Conservation (phyloP, 306 rosid genomes). For the Castanea crenata region DNA sequence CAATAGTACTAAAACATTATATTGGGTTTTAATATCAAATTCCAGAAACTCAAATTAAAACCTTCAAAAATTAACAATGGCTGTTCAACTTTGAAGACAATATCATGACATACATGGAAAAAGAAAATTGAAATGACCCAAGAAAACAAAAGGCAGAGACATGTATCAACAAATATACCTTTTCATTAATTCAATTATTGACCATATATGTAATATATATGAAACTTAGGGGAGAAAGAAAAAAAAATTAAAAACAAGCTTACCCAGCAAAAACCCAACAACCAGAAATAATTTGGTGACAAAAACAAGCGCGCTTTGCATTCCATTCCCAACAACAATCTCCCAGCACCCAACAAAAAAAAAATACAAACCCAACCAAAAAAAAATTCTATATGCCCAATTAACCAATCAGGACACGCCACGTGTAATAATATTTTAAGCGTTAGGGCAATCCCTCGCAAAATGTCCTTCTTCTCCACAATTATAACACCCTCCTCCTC, state of each 20-base stretch:
- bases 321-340: constrained; percentile 21
- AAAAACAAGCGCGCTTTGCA: constrained; percentile 1
- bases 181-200: constrained; percentile 3
- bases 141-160: background rate
- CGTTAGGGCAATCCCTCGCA: constrained; percentile 64
- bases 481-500: constrained; percentile 45
- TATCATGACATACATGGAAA: too few relatives aligned
- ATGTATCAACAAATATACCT: constrained; percentile 3
- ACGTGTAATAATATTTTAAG: constrained; percentile 30
- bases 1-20: background rate
- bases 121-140: background rate
- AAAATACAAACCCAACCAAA: constrained; percentile 9
- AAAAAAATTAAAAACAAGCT: constrained; percentile 16
- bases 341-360: constrained; percentile 7
- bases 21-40: background rate
- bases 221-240: background rate
- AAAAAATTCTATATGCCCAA: background rate
- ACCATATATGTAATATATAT: constrained; percentile 5
- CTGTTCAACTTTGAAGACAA: background rate
- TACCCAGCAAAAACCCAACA: constrained; percentile 23
- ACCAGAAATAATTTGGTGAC: constrained; percentile 14
- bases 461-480: constrained; percentile 88
- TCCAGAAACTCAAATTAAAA: background rate
- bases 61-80: background rate
- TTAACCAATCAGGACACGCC: background rate